Conservation (phyloP, 169 alveolate species). For the Cystoisospora suis region DNA sequence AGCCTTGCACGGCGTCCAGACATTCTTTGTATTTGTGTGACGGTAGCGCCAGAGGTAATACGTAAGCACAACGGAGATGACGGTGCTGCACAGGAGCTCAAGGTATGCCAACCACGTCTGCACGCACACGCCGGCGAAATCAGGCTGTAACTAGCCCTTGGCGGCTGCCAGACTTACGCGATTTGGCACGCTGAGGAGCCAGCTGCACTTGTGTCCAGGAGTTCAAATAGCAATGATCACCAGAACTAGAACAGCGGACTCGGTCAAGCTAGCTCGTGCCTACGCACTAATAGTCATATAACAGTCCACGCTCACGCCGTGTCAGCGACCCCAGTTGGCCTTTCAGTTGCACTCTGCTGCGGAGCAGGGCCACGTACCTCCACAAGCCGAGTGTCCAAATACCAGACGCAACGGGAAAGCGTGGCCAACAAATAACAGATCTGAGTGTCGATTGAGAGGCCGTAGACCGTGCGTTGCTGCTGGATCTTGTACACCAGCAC, state of each 20-base stretch:
- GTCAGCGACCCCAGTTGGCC: no score
- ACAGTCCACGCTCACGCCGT: no score
- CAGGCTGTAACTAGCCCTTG: no score
- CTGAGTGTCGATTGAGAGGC: constrained; percentile 77
- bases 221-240: no score
- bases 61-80: constrained; percentile 55
- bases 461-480: constrained; percentile 73
- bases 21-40: constrained; percentile 69
- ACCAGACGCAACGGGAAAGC: constrained; percentile 75
- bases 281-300: no score
- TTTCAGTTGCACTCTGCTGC: no score
- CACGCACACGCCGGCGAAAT: no score
- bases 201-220: no score
- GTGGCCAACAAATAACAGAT: constrained; percentile 68
- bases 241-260: no score
- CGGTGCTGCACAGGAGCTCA: constrained; percentile 68
- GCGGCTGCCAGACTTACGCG: no score
- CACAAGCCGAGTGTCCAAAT: constrained; percentile 75
- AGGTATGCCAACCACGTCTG: constrained; percentile 69
- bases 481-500: constrained; percentile 71
- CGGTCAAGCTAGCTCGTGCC: no score
- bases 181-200: no score
- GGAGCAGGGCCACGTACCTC: constrained; percentile 67
- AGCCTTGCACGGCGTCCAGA: constrained; percentile 41
- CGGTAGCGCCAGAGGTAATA: constrained; percentile 61